Evolutionary conservation across 164 flowering plant species (phyloP).

Genomic region (Umbellularia californica): DNA sequence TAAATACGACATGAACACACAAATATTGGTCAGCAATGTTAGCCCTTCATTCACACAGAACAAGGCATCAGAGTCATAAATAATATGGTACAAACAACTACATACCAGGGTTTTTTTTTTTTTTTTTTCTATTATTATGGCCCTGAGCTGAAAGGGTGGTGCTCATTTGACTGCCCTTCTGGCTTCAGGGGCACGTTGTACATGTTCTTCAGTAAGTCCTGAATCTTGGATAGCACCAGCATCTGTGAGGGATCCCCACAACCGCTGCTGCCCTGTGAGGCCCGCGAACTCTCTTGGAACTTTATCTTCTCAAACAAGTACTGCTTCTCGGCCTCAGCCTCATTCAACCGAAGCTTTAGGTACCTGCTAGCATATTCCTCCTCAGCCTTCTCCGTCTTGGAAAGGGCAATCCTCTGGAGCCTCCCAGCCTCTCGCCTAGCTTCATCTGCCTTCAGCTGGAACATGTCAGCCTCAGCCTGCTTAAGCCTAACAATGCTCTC

Average conservation of each 20-base stretch:
- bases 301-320: conserved; percentile 85
- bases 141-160: conserved; percentile 34
- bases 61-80: not conserved
- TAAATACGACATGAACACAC: not conserved
- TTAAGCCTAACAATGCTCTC: conserved; percentile 89
- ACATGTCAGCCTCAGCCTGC: conserved; percentile 97
- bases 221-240: conserved; percentile 54
- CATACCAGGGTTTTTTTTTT: conserved; percentile 1
- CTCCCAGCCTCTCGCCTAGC: conserved; percentile 95
- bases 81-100: conserved; percentile 7
- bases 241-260: conserved; percentile 49
- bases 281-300: conserved; percentile 78
- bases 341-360: conserved; percentile 72
- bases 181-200: conserved; percentile 42
- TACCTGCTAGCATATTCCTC: conserved; percentile 93
- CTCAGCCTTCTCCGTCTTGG: conserved; percentile 83
- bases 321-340: conserved; percentile 97
- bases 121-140: conserved; percentile 19
- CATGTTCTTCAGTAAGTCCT: conserved; percentile 65
- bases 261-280: conserved; percentile 48
- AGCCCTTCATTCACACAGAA: not conserved
- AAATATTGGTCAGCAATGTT: not conserved
- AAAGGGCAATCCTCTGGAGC: conserved; percentile 76
- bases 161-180: conserved; percentile 40
- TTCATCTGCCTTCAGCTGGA: conserved; percentile 90